These are phyloP conservation scores for Thymus quinquecostatus DNA, from an alignment of 257 asterid species.

Conservation along the genomic window DNA sequence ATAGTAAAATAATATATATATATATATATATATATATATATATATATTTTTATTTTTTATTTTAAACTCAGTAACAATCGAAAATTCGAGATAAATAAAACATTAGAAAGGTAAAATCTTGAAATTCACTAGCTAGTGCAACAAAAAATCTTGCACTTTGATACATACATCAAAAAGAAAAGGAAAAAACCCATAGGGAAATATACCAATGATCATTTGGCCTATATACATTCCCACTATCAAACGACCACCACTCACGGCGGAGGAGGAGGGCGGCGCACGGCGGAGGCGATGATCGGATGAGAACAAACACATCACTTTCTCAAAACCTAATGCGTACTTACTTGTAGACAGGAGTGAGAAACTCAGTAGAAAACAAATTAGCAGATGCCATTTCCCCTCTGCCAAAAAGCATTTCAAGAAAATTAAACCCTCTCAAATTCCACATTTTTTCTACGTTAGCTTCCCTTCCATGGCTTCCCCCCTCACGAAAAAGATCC, in stretches of 20 bases:
- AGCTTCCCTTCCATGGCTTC: constrained; percentile 34
- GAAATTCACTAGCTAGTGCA: constrained; percentile 37
- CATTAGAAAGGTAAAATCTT: neutral
- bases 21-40: too few species aligned
- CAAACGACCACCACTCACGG: neutral
- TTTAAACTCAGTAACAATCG: too few species aligned
- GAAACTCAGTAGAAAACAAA: constrained; percentile 6
- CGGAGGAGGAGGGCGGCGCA: neutral
- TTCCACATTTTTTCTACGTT: constrained; percentile 50
- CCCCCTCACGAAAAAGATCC: constrained; percentile 43
- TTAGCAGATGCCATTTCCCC: constrained; percentile 22
- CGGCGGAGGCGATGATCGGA: constrained; percentile 10
- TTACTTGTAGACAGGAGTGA: neutral
- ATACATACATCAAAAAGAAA: constrained; percentile 27
- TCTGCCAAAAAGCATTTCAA: constrained; percentile 10
- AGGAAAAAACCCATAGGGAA: neutral
- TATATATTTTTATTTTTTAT: too few species aligned
- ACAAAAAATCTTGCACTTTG: constrained; percentile 48
- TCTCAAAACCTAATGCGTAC: constrained; percentile 24
- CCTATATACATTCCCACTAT: constrained; percentile 39
- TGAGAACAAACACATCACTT: constrained; percentile 18
- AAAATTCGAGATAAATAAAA: neutral
- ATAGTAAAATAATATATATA: too few species aligned
- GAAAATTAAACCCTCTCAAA: constrained; percentile 25
- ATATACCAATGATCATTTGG: constrained; percentile 30